Evolutionary conservation across 768 basidiomycete species (phyloP).

Genomic region (Suillus luteus): DNA sequence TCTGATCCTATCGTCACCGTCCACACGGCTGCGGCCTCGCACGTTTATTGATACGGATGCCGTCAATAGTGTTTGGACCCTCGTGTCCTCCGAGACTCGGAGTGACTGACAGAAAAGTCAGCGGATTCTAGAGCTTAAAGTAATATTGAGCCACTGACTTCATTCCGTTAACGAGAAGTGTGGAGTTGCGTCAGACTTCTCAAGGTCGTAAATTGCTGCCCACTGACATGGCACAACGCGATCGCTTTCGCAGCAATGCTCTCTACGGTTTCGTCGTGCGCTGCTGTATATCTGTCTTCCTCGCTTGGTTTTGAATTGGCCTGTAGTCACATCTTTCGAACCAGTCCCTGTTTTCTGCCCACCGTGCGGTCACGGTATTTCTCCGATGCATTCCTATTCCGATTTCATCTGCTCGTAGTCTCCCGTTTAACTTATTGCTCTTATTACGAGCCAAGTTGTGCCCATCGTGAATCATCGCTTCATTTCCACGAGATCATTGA

Average conservation of each 20-base stretch:
- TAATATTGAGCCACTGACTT: background rate
- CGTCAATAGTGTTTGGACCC: background rate
- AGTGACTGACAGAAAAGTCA: background rate
- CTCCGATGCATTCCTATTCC: background rate
- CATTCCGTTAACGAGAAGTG: background rate
- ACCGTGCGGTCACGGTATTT: no score
- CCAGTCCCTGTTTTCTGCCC: background rate
- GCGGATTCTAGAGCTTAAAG: background rate
- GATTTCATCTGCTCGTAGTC: background rate
- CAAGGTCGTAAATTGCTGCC: background rate
- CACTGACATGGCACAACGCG: background rate
- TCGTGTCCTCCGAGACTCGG: background rate
- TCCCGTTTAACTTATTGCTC: background rate
- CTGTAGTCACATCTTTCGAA: background rate
- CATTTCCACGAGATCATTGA: background rate
- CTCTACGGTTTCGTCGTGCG: background rate
- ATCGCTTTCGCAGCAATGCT: background rate
- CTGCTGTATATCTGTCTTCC: background rate
- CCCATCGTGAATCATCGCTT: no score
- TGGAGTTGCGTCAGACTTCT: background rate
- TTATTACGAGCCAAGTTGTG: background rate
- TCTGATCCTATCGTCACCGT: background rate
- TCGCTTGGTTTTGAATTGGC: background rate
- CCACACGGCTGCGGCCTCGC: background rate
- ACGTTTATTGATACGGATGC: background rate